Evolutionary conservation across 805 yeast genomes (phyloP).

Genomic region (Hanseniaspora hatyaiensis): DNA sequence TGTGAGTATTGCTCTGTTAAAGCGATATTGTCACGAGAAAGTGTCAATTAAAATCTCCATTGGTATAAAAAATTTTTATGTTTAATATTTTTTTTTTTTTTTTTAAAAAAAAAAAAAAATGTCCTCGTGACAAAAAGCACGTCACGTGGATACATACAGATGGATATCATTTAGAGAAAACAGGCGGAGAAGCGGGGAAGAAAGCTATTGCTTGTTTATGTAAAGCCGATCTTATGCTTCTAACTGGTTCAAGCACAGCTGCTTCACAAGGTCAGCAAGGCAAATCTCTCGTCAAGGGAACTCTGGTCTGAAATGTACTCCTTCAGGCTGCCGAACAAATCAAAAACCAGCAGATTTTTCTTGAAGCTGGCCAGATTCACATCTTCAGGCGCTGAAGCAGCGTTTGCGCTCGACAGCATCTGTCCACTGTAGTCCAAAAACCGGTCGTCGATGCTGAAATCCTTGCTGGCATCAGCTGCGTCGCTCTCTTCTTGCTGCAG

Average conservation of each 20-base stretch:
- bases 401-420: background rate
- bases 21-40: too few species aligned
- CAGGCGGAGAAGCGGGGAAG: too few species aligned
- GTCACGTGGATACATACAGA: too few species aligned
- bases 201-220: too few species aligned
- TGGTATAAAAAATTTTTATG: too few species aligned
- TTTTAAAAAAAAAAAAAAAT: too few species aligned
- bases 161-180: too few species aligned
- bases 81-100: too few species aligned
- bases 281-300: conserved; percentile 57
- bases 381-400: background rate
- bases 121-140: too few species aligned
- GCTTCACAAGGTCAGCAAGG: conserved; percentile 24
- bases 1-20: too few species aligned
- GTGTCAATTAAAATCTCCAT: too few species aligned
- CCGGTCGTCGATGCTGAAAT: background rate
- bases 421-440: conserved; percentile 6
- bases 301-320: conserved; percentile 59
- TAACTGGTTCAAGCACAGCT: background rate
- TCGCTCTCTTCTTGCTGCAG: background rate
- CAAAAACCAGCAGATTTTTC: conserved; percentile 19
- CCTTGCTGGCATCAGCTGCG: background rate
- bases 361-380: conserved; percentile 32
- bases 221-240: too few species aligned
- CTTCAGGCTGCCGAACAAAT: conserved; percentile 60